Conservation (phyloP, 345 rosid species). For the Kandelia obovata region DNA sequence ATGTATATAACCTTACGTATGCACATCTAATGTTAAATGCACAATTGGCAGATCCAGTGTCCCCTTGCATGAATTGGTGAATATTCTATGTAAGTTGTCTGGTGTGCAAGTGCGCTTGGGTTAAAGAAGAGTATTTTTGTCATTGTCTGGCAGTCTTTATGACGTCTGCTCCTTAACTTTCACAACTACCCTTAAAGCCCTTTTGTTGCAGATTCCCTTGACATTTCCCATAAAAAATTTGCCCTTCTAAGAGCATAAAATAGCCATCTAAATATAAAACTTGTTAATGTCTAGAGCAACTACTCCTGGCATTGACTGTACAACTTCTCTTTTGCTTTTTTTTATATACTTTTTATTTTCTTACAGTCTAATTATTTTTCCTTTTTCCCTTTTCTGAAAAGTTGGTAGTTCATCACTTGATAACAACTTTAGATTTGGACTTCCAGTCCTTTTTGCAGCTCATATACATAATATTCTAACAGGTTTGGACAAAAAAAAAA, state of each 20-base stretch:
- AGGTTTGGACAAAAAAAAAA: conserved; percentile 13
- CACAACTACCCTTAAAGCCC: conserved; percentile 19
- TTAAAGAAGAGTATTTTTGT: conserved; percentile 8
- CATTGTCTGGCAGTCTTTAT: conserved; percentile 1
- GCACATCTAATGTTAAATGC: conserved; percentile 24
- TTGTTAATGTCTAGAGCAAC: conserved; percentile 26
- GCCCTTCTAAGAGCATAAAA: neutral
- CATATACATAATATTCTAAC: conserved; percentile 11
- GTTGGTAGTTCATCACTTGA: conserved; percentile 1
- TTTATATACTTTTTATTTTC: neutral
- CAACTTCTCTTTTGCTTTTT: conserved; percentile 3
- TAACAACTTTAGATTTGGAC: neutral
- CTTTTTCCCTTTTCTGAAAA: neutral
- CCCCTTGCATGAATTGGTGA: conserved; percentile 13
- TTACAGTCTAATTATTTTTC: neutral
- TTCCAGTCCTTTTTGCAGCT: conserved; percentile 14
- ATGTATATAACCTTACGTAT: neutral
- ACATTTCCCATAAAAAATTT: conserved; percentile 7
- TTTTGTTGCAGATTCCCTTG: conserved; percentile 14
- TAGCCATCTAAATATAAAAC: conserved; percentile 10
- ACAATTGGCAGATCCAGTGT: conserved; percentile 24
- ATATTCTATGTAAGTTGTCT: conserved; percentile 24
- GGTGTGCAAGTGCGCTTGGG: conserved; percentile 2
- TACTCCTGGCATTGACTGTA: conserved; percentile 12
- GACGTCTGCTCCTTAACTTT: conserved; percentile 12